A percentile compares a stretch with the other conserved stretches of the same genome.
Evolutionary conservation across 805 yeast species (phyloP).

Genomic region (Candida jianshihensis): DNA sequence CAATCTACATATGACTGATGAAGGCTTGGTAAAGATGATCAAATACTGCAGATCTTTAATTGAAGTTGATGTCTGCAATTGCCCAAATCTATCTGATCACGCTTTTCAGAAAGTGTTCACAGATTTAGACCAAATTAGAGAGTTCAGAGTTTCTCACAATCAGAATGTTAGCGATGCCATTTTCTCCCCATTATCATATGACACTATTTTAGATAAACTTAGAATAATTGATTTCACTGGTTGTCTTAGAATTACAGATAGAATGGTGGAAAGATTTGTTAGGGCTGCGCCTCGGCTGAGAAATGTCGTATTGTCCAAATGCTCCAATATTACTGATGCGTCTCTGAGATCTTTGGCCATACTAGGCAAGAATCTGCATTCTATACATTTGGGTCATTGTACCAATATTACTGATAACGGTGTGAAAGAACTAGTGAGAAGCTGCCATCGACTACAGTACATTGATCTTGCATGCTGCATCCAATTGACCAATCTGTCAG

Average conservation of each 20-base stretch:
- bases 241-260: conserved; percentile 76
- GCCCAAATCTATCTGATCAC: conserved; percentile 65
- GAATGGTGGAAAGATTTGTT: conserved; percentile 65
- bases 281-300: conserved; percentile 76
- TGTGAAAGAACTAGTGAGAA: conserved; percentile 62
- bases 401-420: conserved; percentile 85
- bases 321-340: conserved; percentile 78
- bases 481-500: conserved; percentile 77
- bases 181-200: conserved; percentile 46
- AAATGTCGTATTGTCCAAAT: conserved; percentile 84
- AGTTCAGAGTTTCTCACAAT: conserved; percentile 75
- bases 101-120: conserved; percentile 51
- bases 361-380: conserved; percentile 75
- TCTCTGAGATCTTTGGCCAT: conserved; percentile 64
- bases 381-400: conserved; percentile 93
- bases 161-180: conserved; percentile 61
- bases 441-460: conserved; percentile 81
- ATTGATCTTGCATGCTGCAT: conserved; percentile 94
- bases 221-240: conserved; percentile 82
- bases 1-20: conserved; percentile 59
- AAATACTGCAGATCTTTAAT: conserved; percentile 73
- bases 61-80: conserved; percentile 83
- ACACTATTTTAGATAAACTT: conserved; percentile 49
- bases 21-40: conserved; percentile 51
- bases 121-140: conserved; percentile 68